These are phyloP conservation scores for Rhodocollybia butyracea DNA, from an alignment of 768 basidiomycete genomes.

Conservation along the genomic window DNA sequence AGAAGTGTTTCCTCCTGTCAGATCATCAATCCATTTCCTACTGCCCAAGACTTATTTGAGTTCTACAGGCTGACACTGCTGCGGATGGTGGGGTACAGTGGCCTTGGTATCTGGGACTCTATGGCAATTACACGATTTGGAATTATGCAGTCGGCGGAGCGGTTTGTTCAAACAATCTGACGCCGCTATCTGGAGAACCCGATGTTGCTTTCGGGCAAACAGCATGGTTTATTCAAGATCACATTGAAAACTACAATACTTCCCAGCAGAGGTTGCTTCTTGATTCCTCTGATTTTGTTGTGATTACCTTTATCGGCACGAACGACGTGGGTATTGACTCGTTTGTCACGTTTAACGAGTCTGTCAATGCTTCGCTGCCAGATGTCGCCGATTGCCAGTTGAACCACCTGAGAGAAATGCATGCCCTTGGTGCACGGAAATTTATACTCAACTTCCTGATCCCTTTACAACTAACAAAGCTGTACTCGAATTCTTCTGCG, in stretches of 20 bases:
- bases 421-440: slow-evolving; percentile 16
- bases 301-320: slow-evolving; percentile 18
- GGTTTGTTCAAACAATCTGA: slow-evolving; percentile 18
- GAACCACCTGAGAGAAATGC: slow-evolving; percentile 13
- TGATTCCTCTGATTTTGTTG: slow-evolving; percentile 18
- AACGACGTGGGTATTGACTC: slow-evolving; percentile 19
- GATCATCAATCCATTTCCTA: background rate
- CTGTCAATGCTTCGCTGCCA: slow-evolving; percentile 10
- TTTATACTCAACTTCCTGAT: slow-evolving; percentile 22
- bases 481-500: slow-evolving; percentile 14
- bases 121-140: slow-evolving; percentile 20
- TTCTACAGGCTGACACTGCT: slow-evolving; percentile 14
- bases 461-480: slow-evolving; percentile 16
- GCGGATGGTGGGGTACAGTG: slow-evolving; percentile 22
- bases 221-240: slow-evolving; percentile 22
- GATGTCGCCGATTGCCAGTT: slow-evolving; percentile 19
- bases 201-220: slow-evolving; percentile 19
- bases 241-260: slow-evolving; percentile 14
- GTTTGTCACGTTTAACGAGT: slow-evolving; percentile 16
- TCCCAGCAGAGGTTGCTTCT: slow-evolving; percentile 18
- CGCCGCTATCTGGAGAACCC: slow-evolving; percentile 8
- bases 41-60: background rate
- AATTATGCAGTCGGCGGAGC: slow-evolving; percentile 22
- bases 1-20: slow-evolving; percentile 20
- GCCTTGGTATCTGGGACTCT: slow-evolving; percentile 20